Evolutionary conservation across 495 filamentous ascomycete species (phyloP).

Genomic region (Umbilicaria muhlenbergii): DNA sequence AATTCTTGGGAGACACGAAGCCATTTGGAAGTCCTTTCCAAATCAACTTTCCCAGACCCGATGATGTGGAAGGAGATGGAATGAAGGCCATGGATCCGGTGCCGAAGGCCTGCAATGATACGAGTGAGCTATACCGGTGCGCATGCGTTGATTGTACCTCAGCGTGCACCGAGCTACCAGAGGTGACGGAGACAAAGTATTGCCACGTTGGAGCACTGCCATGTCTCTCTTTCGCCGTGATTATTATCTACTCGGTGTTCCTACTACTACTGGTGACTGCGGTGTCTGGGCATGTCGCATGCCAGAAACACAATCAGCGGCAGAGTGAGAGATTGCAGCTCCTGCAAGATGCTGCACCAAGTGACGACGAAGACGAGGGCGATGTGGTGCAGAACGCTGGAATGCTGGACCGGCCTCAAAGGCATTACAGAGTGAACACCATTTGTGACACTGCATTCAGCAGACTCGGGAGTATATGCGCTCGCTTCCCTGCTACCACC

Average conservation of each 20-base stretch:
- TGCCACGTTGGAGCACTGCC: slow-evolving; percentile 79
- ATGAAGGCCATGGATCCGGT: slow-evolving; percentile 52
- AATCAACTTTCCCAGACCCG: slow-evolving; percentile 71
- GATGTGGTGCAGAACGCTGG: slow-evolving; percentile 59
- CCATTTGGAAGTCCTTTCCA: slow-evolving; percentile 86
- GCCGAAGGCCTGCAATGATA: slow-evolving; percentile 75
- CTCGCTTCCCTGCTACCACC: slow-evolving; percentile 70
- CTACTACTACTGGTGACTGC: slow-evolving; percentile 47
- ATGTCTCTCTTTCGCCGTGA: slow-evolving; percentile 82
- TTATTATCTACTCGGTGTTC: slow-evolving; percentile 68
- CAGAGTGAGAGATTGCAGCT: slow-evolving; percentile 69
- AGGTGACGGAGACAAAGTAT: slow-evolving; percentile 43
- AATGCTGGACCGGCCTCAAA: slow-evolving; percentile 50
- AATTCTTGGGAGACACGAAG: slow-evolving; percentile 86
- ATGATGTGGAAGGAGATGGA: slow-evolving; percentile 29
- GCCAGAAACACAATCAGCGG: slow-evolving; percentile 50
- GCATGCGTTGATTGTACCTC: slow-evolving; percentile 84
- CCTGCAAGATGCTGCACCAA: slow-evolving; percentile 67
- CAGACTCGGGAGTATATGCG: slow-evolving; percentile 65
- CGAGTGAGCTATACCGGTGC: slow-evolving; percentile 71
- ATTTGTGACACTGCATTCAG: slow-evolving; percentile 66
- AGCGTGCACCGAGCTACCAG: slow-evolving; percentile 67
- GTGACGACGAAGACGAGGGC: slow-evolving; percentile 80
- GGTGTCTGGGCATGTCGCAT: slow-evolving; percentile 58
- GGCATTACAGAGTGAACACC: slow-evolving; percentile 63